A percentile compares a stretch with the other conserved stretches of the same genome.
Evolutionary conservation across 1,139 yeast genomes (phyloP).

Genomic region (Cylindricascospora bacillispora): DNA sequence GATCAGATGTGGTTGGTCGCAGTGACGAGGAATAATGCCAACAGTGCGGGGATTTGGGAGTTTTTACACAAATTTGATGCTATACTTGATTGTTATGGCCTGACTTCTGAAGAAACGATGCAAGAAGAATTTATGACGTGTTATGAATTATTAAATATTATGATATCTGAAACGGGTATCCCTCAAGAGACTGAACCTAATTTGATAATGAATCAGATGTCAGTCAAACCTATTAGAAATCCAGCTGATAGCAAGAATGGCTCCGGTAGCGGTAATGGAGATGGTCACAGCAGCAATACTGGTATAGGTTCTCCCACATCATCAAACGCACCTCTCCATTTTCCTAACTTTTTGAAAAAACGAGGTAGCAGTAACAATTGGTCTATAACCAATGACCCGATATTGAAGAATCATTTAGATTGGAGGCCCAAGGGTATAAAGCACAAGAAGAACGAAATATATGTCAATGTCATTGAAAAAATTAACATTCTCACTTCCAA

Average conservation of each 20-base stretch:
- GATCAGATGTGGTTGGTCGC: constrained; percentile 69
- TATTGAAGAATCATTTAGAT: constrained; percentile 30
- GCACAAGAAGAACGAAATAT: constrained; percentile 73
- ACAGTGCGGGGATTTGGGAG: constrained; percentile 70
- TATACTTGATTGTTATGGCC: constrained; percentile 15
- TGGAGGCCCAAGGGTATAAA: constrained; percentile 70
- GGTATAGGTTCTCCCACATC: constrained; percentile 1
- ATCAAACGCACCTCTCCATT: constrained; percentile 2
- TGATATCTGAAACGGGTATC: constrained; percentile 68
- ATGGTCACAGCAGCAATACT: neutral
- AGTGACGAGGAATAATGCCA: constrained; percentile 78
- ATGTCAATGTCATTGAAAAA: constrained; percentile 63
- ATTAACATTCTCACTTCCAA: constrained; percentile 54
- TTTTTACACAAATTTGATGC: constrained; percentile 46
- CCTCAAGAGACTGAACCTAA: constrained; percentile 59
- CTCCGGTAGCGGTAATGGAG: constrained; percentile 1
- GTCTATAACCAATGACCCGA: constrained; percentile 5
- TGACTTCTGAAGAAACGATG: constrained; percentile 23
- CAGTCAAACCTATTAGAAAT: constrained; percentile 13
- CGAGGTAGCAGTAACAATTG: constrained; percentile 9
- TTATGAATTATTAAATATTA: constrained; percentile 61
- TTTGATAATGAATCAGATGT: constrained; percentile 26
- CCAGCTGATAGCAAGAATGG: constrained; percentile 1
- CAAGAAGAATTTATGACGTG: constrained; percentile 53
- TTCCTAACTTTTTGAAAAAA: constrained; percentile 12